A percentile compares a stretch with the other conserved stretches of the same genome.
phyloP scores from a whole-genome alignment of 257 asterid genomes.

The Avicennia marina region DNA sequence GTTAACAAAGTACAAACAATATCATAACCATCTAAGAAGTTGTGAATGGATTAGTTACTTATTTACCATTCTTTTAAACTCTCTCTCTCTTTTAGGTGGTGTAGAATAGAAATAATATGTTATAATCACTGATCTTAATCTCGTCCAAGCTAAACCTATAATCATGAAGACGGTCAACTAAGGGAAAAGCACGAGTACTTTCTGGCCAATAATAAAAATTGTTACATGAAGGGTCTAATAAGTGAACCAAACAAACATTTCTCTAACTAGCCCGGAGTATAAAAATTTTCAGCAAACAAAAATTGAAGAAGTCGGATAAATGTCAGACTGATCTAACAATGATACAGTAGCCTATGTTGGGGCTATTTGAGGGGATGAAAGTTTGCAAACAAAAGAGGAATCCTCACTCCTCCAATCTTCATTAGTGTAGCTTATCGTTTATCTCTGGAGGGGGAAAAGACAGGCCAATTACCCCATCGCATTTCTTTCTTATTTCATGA shows the following conservation, averaged over 20 bases:
- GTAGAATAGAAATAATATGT: too few relatives aligned
- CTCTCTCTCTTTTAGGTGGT: too few relatives aligned
- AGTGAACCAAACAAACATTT: neutral
- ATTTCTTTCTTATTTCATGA: slow-evolving; percentile 16
- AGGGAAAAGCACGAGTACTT: slow-evolving; percentile 3
- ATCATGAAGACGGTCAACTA: neutral
- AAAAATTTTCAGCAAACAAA: neutral
- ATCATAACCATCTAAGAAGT: too few relatives aligned
- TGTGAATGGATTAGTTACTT: too few relatives aligned
- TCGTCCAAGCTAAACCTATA: neutral
- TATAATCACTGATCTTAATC: neutral
- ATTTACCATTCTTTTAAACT: too few relatives aligned
- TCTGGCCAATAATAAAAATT: slow-evolving; percentile 9
- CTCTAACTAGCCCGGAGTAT: neutral
- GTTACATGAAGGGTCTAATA: too few relatives aligned
- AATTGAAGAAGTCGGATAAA: slow-evolving; percentile 10
- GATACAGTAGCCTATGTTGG: slow-evolving; percentile 18
- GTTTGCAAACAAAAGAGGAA: slow-evolving; percentile 25
- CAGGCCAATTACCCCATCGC: neutral
- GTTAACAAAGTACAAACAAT: neutral
- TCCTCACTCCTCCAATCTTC: slow-evolving; percentile 12
- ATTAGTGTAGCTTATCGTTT: slow-evolving; percentile 21
- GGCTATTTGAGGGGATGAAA: slow-evolving; percentile 16
- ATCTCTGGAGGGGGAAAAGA: slow-evolving; percentile 18
- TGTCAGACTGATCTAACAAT: slow-evolving; percentile 22